Base-by-base conservation (phyloP, 192 early-diverging fungal genomes). In the Backusella macrospora region DNA sequence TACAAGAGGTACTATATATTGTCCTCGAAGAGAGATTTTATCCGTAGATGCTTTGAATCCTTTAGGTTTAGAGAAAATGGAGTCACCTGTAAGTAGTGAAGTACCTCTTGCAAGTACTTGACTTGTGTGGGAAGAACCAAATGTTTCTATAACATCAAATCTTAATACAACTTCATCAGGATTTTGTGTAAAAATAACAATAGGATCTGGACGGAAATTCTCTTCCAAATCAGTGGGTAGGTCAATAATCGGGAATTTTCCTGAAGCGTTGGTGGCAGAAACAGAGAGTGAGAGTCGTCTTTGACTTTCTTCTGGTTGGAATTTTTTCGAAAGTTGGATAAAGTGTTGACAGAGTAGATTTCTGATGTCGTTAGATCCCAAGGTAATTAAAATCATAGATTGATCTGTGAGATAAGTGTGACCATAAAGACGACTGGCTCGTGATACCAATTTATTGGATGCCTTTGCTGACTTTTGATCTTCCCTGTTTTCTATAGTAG, bases 141-240 rank as follows among this genome's bases (percentile, higher is more conserved):
- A 89, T 4, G 88, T 88, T 15, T 87, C 86, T n/a, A 84, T 76
- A 3, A 91, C 65, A 26, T 87, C 86, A 62, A 91, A 91, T 49
- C 78, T 80, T 7, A 91, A 68, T 6, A 84, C 80, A 18, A 86
- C 84, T 2, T 85, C 77, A 9, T 87, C 83, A 5, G 82, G 79
- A 12, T 83, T 74, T 4, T 62, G n/a, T 12, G 90, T 68, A 66
- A 85, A 84, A 49, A 90, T 84, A 9, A 88, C 83, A 65, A 90
- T 86, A 3, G 84, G 84, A 5, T 91, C 88, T 18, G 84, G 80
- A 18, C 80, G 78, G 4, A 73, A 29, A 38, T 65, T 62, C 13
- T 73, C 84, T 64, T 39, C 26, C 12, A 73, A 82, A 79, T 48
- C 83, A 71, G 44, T 84, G 0, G 90, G 88, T n/a, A 91, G 70